Evolutionary conservation across 2,329 filamentous ascomycete species (phyloP), one percentile per base, ranked within the genome.

Genomic region (Sporothrix schenckii): DNA sequence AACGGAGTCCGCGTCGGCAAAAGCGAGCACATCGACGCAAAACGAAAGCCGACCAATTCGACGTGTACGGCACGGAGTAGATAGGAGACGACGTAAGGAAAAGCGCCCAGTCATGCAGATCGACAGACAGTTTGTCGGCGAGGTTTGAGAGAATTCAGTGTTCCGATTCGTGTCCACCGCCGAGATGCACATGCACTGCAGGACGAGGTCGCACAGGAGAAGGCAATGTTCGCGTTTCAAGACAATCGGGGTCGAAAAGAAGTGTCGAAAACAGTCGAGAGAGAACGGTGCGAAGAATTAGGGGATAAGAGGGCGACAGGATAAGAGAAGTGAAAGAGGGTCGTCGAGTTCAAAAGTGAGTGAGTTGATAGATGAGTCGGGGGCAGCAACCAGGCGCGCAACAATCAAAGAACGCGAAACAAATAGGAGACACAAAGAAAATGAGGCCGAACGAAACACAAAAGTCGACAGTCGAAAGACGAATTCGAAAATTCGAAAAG

Each of bases 381-480:
- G 61, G 63, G 63, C 61, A 56, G 69, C 61, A 70, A 70, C 69
- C 69, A 70, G 70, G 70, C 66, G 70, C 56, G 66, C 50, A 41
- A 65, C 44, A 65, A 63, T 27, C 58, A 63, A 71, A 66, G 66
- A 60, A 60, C 54, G 56, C 16, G 65, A 65, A 61, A 49, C 50
- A n/a, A 49, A 11, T 16, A 4, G 56, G 44, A 39, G 53, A 39
- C 30, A n/a, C 66, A 16, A 39, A 69, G 11, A 24, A 30, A 50
- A 65, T 6, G 21, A 50, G 19, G 24, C 19, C 6, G 47, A 63
- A 50, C 13, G 41, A n/a, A 61, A 44, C 11, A 61, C n/a, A 44
- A 34, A 50, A 24, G 30, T 7, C 16, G 56, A 44, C n/a, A 69
- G 44, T 14, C 4, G 16, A 65, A 39, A 44, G 34, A 34, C 24